Evolutionary conservation across 2,329 filamentous ascomycete species (phyloP), one percentile per base, ranked within the genome.

Genomic region (Metarhizium rileyi): DNA sequence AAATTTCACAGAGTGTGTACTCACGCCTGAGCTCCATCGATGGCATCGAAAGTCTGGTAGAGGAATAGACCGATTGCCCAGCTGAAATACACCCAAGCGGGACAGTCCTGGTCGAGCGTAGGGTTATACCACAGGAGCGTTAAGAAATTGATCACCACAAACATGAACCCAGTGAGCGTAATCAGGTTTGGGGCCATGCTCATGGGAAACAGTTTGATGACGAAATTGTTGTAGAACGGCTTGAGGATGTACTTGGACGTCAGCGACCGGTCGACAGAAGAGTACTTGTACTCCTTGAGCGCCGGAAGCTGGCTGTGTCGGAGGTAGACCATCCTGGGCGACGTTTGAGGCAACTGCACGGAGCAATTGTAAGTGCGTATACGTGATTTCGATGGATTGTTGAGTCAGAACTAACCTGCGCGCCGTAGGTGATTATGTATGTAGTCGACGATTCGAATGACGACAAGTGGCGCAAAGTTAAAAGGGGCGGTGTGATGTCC

Each of bases 11-110:
- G 18, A 28, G 14, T 27, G n/a, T 44, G 16, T 3, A 78, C 86
- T 66, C 75, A 89, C 83, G 93, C 93, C 67, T 98, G 93, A 27
- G 86, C 80, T 47, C 93, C 93, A 69, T 98, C 93, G 25, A 97
- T 90, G 2, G 91, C 93, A 69, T 98, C 93, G 70, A 98, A 96
- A 1, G 91, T 97, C 77, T 98, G 93, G 69, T 98, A 98, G 47
- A 97, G 68, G 66, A 97, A 96, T 57, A 98, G 71, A 2, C 93
- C 93, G 28, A 87, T 68, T 4, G 90, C 85, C 87, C 90, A 98
- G 61, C 82, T 86, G 57, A 85, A 86, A 73, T 98, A 98, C 16
- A 98, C 91, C 93, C 93, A 98, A 2, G 80, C 66, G 9, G 93
- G 93, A 65, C 91, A 97, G 66, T 98, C 88, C 67, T 88, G 84